Base-by-base conservation (phyloP, 345 rosid genomes). In the Clarkia xantiana region DNA sequence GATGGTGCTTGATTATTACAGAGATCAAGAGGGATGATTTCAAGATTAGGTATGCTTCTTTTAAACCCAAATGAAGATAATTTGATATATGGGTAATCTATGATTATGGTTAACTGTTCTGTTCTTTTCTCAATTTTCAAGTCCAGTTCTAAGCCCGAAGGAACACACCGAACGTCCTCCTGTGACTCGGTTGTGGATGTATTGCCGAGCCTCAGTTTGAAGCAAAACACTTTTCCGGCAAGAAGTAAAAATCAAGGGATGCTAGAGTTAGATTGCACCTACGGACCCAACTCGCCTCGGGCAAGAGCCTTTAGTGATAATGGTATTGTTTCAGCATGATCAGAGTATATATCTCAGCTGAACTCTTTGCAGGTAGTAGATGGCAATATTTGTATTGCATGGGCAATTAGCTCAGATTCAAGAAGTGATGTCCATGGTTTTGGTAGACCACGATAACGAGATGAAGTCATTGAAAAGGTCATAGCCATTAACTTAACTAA, bases 231-330 rank as follows among this genome's bases (percentile, higher is more conserved):
- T n/a, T n/a, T n/a, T n/a, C 64, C 47, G 38, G 58, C 36, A 11
- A 18, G 12, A 39, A 25, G 14, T 44, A 74, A 76, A 50, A 41
- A 63, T 57, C 55, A 67, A 54, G 59, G 70, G 4, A 71, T 60
- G 49, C 58, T 81, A 71, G 79, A 81, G 59, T 71, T 82, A n/a
- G 70, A 75, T 57, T 81, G 74, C 60, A 49, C 73, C 0, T 84
- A 84, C 49, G 90, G 94, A 64, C 94, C 94, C 18, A 81, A 75
- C 63, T 84, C 94, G 13, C 94, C 94, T 17, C 67, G 94, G 61
- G 68, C 58, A 49, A 84, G 45, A 59, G 62, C 66, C 56, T 61
- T 76, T 59, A 65, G 84, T 8, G 75, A 62, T 49, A 75, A 61
- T 62, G 70, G 77, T 56, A 63, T 78, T 23, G 82, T 60, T 52